These are phyloP conservation scores for Venturia asperata DNA, from an alignment of 2,329 filamentous ascomycete genomes.

Conservation along the genomic window DNA sequence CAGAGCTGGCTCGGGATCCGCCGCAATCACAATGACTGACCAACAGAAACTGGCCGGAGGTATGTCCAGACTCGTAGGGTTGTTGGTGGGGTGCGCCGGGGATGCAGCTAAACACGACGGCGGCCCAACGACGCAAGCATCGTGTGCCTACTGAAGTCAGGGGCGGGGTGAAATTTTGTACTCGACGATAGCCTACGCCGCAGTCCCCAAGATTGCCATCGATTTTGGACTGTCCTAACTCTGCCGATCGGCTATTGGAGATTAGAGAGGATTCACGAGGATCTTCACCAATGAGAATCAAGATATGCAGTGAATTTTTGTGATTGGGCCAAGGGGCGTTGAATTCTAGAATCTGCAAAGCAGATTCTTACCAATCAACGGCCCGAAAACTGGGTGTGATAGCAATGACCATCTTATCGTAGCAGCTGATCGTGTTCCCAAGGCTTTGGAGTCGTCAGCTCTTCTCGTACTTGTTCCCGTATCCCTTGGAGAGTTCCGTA, in stretches of 20 bases:
- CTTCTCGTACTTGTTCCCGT: background rate
- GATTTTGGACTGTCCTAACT: background rate
- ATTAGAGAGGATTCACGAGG: slow-evolving; percentile 1
- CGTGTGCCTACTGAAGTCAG: background rate
- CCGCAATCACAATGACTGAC: slow-evolving; percentile 7
- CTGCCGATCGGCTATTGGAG: background rate
- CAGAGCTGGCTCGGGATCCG: background rate
- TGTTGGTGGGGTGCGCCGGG: background rate
- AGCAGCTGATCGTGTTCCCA: background rate
- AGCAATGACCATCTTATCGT: background rate
- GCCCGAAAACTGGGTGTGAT: background rate
- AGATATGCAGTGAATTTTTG: background rate
- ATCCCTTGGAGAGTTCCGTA: background rate
- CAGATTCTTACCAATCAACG: background rate
- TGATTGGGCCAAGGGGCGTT: background rate
- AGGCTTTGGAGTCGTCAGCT: background rate
- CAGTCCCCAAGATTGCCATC: background rate
- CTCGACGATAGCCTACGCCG: background rate
- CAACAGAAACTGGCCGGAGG: background rate
- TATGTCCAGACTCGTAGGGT: background rate
- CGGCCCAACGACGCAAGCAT: background rate
- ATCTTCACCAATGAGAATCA: background rate
- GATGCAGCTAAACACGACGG: background rate
- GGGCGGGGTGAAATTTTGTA: background rate
- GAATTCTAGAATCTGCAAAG: background rate